A percentile compares a stretch with the other conserved stretches of the same genome.
Conservation (phyloP, 2,329 filamentous ascomycete genomes). For the Scedosporium boydii region DNA sequence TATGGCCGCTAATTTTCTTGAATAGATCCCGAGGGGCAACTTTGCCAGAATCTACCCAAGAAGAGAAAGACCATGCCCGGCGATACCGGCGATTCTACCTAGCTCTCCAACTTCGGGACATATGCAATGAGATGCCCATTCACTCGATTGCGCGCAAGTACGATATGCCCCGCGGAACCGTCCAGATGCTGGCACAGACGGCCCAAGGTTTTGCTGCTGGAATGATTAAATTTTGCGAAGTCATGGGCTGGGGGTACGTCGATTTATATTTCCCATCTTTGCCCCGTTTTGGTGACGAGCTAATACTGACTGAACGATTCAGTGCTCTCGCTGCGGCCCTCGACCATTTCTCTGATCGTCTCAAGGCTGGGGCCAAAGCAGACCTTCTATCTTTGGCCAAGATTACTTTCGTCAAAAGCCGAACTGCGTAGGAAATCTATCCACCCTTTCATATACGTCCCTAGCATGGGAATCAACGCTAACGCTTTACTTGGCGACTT, state of each 20-base stretch:
- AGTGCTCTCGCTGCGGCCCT: conserved; percentile 61
- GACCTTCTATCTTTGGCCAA: conserved; percentile 63
- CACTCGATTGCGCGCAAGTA: conserved; percentile 63
- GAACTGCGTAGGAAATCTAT: conserved; percentile 46
- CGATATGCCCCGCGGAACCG: conserved; percentile 56
- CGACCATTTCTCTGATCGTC: conserved; percentile 65
- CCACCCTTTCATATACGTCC: neutral
- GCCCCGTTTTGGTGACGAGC: neutral
- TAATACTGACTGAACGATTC: neutral
- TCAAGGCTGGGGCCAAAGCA: conserved; percentile 61
- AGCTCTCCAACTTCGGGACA: conserved; percentile 66
- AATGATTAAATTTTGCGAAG: conserved; percentile 70
- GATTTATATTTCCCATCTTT: neutral
- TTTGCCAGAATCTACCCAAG: conserved; percentile 51
- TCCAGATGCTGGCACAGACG: conserved; percentile 64
- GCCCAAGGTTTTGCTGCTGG: conserved; percentile 72
- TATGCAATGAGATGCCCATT: conserved; percentile 68
- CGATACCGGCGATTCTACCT: conserved; percentile 66
- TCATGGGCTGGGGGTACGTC: conserved; percentile 61
- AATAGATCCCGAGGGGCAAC: conserved; percentile 55
- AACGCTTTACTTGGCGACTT: neutral
- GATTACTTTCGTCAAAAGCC: conserved; percentile 67
- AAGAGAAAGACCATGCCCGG: conserved; percentile 50
- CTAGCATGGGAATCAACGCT: too few relatives aligned
- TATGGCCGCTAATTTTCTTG: conserved; percentile 10